Percentiles rank a stretch among this genome's conserved stretches.
Conservation (phyloP, 371 early-diverging fungal genomes). For the Thermomucor indicae-seudaticae region DNA sequence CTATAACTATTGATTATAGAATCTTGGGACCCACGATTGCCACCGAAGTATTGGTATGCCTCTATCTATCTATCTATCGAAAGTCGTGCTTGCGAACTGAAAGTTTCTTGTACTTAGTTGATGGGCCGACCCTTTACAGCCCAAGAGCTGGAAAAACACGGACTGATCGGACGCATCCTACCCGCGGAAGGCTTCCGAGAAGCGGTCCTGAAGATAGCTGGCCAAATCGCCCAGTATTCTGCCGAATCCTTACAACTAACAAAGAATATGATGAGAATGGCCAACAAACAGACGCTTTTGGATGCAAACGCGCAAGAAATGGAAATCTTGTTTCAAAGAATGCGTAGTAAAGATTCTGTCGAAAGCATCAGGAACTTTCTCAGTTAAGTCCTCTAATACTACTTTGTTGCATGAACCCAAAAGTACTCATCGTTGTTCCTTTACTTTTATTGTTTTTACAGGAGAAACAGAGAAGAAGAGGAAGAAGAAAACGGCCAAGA, state of each 20-base stretch:
- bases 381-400: constrained; percentile 14
- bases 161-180: constrained; percentile 45
- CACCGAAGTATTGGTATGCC: constrained; percentile 56
- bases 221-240: constrained; percentile 49
- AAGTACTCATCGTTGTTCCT: not conserved
- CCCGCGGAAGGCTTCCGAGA: constrained; percentile 46
- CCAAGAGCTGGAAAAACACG: constrained; percentile 44
- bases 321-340: constrained; percentile 19
- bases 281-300: constrained; percentile 36
- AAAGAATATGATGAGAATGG: constrained; percentile 45
- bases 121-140: constrained; percentile 55
- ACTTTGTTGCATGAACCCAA: not conserved
- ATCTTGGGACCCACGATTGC: constrained; percentile 58
- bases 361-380: constrained; percentile 25
- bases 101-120: constrained; percentile 17
- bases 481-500: too few relatives aligned
- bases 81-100: too few relatives aligned
- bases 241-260: constrained; percentile 48
- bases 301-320: constrained; percentile 46
- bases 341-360: constrained; percentile 21
- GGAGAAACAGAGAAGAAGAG: too few relatives aligned
- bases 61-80: too few relatives aligned
- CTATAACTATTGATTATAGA: constrained; percentile 8
- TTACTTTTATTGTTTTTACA: not conserved
- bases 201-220: constrained; percentile 41